These are phyloP conservation scores for Cubamyces sp. DNA, from an alignment of 768 basidiomycete species.

Conservation along the genomic window DNA sequence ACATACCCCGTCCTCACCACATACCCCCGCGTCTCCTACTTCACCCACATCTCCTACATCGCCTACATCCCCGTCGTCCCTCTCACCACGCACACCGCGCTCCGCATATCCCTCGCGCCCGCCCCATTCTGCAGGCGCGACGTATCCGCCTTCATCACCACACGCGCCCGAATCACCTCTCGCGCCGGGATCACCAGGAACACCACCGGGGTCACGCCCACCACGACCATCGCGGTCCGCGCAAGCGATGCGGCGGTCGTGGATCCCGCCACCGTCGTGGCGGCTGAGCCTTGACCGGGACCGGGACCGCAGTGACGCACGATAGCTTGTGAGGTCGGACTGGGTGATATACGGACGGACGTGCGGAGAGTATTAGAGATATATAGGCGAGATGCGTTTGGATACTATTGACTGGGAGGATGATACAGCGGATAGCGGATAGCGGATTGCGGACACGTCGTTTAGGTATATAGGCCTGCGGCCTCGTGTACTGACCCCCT, in stretches of 20 bases:
- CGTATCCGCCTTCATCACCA: background rate
- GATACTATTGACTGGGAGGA: too few relatives aligned
- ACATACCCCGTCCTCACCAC: constrained; percentile 1
- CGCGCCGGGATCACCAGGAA: background rate
- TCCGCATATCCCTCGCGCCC: constrained; percentile 12
- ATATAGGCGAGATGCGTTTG: too few relatives aligned
- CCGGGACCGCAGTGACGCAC: background rate
- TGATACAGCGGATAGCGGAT: background rate
- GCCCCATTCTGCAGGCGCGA: constrained; percentile 9
- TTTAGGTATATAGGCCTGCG: background rate
- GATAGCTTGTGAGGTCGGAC: too few relatives aligned
- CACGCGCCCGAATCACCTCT: constrained; percentile 1
- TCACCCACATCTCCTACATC: background rate
- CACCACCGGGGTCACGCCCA: background rate
- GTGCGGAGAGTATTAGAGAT: background rate
- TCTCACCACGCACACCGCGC: background rate
- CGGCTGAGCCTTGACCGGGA: constrained; percentile 17
- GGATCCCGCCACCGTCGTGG: constrained; percentile 25
- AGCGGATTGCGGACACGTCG: background rate
- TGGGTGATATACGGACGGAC: background rate
- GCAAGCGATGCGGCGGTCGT: constrained; percentile 2
- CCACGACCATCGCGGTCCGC: background rate
- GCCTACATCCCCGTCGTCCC: background rate
- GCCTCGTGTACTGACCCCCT: background rate
- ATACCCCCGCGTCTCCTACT: background rate